phyloP scores from a whole-genome alignment of 1,284 basidiomycete genomes.

The Ustilago hordei region DNA sequence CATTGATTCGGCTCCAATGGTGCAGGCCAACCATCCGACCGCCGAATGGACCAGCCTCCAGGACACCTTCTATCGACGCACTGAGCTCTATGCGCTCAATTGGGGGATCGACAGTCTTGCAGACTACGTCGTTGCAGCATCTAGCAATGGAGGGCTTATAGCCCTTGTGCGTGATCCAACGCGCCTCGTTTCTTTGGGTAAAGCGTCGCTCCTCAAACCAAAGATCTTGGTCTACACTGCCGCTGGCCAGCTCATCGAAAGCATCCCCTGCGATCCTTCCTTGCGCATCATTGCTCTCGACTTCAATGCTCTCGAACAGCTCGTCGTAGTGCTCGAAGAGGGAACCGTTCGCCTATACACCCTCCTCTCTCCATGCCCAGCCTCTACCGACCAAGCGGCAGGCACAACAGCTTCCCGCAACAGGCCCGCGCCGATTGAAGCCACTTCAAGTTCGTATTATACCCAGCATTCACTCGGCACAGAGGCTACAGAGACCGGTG shows the following conservation, averaged over 20 bases:
- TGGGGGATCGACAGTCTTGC: conserved; percentile 83
- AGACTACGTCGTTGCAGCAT: conserved; percentile 84
- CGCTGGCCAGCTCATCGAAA: conserved; percentile 71
- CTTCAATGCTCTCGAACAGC: conserved; percentile 82
- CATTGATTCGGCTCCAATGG: conserved; percentile 17
- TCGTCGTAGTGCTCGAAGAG: conserved; percentile 90
- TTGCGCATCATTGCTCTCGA: conserved; percentile 81
- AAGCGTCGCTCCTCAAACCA: conserved; percentile 78
- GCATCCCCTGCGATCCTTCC: conserved; percentile 79
- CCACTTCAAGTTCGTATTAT: conserved; percentile 78
- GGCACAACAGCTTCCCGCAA: conserved; percentile 23
- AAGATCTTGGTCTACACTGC: conserved; percentile 73
- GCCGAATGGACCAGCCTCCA: conserved; percentile 64
- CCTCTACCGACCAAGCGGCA: conserved; percentile 19
- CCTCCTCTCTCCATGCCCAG: conserved; percentile 71
- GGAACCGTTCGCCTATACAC: conserved; percentile 91
- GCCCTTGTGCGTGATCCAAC: conserved; percentile 88
- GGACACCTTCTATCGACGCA: conserved; percentile 73
- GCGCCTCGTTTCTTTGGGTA: conserved; percentile 82
- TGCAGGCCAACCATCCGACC: conserved; percentile 50
- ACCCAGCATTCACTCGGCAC: conserved; percentile 84
- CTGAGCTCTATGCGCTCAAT: conserved; percentile 84
- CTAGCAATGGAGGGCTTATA: conserved; percentile 85
- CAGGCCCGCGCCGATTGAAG: conserved; percentile 46
- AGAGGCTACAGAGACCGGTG: conserved; percentile 83